Conservation (phyloP, 192 early-diverging fungal species). For the Rhizophagus prolifer region DNA sequence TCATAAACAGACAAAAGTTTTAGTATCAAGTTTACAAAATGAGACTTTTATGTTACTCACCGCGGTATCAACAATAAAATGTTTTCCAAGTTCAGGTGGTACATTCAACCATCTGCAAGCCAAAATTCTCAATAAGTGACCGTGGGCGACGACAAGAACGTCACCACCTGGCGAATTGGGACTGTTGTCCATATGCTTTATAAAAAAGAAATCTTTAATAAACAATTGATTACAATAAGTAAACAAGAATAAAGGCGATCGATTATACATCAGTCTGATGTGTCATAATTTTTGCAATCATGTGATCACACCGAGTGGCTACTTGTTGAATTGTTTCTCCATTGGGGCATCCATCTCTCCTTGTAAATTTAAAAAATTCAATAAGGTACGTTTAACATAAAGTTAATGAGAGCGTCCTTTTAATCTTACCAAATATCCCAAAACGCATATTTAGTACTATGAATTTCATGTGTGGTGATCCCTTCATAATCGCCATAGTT, state of each 20-base stretch:
- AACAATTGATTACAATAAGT: neutral
- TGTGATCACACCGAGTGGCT: constrained; percentile 39
- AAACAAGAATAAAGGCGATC: neutral
- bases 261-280: constrained; percentile 10
- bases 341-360: constrained; percentile 34
- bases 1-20: neutral
- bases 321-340: constrained; percentile 47
- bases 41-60: neutral
- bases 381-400: neutral
- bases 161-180: constrained; percentile 25
- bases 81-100: constrained; percentile 33
- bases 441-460: constrained; percentile 24
- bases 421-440: constrained; percentile 18
- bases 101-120: constrained; percentile 40
- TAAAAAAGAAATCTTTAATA: neutral
- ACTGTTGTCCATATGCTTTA: constrained; percentile 16
- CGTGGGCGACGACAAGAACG: constrained; percentile 43
- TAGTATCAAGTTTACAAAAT: neutral
- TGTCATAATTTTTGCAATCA: constrained; percentile 32
- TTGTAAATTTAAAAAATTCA: neutral
- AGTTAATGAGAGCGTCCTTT: constrained; percentile 35
- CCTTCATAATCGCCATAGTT: constrained; percentile 50
- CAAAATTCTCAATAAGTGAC: constrained; percentile 43
- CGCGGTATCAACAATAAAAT: constrained; percentile 45
- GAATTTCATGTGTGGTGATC: constrained; percentile 45